A percentile compares a stretch with the other conserved stretches of the same genome.
Conservation (phyloP, 75 land plant species). For the Sequoia sempervirens region DNA sequence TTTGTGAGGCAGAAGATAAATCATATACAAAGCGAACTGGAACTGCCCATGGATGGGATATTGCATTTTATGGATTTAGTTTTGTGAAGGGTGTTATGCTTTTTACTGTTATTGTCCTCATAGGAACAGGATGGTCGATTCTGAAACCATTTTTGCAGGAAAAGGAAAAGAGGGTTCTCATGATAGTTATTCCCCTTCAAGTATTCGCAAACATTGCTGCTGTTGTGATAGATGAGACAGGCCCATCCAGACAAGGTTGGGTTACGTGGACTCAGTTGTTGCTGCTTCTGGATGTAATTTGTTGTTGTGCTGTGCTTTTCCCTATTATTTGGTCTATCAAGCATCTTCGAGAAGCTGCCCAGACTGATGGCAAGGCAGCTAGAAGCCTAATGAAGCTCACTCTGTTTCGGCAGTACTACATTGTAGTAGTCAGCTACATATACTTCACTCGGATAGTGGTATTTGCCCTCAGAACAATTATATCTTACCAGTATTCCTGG, state of each 20-base stretch:
- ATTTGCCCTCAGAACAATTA: constrained; percentile 61
- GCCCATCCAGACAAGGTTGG: constrained; percentile 61
- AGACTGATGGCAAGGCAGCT: constrained; percentile 79
- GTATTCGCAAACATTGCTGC: constrained; percentile 68
- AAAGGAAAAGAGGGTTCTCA: constrained; percentile 79
- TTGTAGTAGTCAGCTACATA: constrained; percentile 71
- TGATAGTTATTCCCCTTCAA: constrained; percentile 83
- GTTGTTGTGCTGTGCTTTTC: constrained; percentile 80
- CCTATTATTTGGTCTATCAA: constrained; percentile 88
- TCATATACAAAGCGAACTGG: constrained; percentile 64
- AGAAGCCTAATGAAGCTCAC: constrained; percentile 68
- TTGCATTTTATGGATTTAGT: constrained; percentile 65
- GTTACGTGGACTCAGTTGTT: constrained; percentile 74
- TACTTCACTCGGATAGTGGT: constrained; percentile 80
- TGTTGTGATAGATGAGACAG: constrained; percentile 66
- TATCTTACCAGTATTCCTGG: constrained; percentile 63
- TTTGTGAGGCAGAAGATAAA: constrained; percentile 78
- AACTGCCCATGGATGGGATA: constrained; percentile 75
- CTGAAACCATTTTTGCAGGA: constrained; percentile 73
- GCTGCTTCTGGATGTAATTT: constrained; percentile 66
- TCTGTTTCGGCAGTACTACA: constrained; percentile 72
- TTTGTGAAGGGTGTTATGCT: constrained; percentile 61
- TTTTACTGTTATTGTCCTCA: constrained; percentile 66
- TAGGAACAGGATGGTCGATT: constrained; percentile 84
- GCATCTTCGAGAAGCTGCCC: constrained; percentile 56